phyloP scores from a whole-genome alignment of 768 basidiomycete species.

The Multifurca ochricompacta region DNA sequence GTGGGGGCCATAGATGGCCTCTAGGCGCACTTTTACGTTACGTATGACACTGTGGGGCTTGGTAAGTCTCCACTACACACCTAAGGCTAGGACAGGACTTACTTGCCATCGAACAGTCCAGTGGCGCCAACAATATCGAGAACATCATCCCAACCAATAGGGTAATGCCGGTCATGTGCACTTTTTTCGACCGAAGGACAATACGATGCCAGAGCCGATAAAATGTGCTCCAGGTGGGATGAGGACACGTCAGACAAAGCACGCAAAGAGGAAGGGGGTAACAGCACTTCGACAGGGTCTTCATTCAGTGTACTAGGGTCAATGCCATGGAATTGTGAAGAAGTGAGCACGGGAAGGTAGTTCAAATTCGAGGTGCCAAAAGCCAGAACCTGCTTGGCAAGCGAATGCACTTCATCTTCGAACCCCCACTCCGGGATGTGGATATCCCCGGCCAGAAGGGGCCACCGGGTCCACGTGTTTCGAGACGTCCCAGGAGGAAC shows the following conservation, averaged over 20 bases:
- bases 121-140: constrained; percentile 42
- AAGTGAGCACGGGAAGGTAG: constrained; percentile 8
- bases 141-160: constrained; percentile 59
- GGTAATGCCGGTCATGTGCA: constrained; percentile 56
- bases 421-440: constrained; percentile 62
- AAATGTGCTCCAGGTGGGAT: constrained; percentile 40
- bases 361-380: constrained; percentile 21
- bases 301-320: constrained; percentile 6
- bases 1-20: constrained; percentile 13
- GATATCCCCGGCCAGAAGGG: constrained; percentile 53
- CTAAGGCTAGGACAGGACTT: constrained; percentile 7
- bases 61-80: not conserved
- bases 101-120: constrained; percentile 29
- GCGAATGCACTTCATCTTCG: constrained; percentile 53
- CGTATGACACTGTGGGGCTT: constrained; percentile 2
- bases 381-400: constrained; percentile 33
- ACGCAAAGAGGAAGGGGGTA: constrained; percentile 26
- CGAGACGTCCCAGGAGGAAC: constrained; percentile 18
- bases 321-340: not conserved
- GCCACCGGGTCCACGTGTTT: constrained; percentile 73
- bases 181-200: constrained; percentile 48
- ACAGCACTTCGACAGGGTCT: constrained; percentile 28
- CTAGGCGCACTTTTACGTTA: constrained; percentile 15
- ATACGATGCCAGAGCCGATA: constrained; percentile 49
- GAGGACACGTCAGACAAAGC: constrained; percentile 39